Percentiles rank a stretch among this genome's conserved stretches.
Evolutionary conservation across 2,329 filamentous ascomycete species (phyloP).

Genomic region (Grosmannia huntii): DNA sequence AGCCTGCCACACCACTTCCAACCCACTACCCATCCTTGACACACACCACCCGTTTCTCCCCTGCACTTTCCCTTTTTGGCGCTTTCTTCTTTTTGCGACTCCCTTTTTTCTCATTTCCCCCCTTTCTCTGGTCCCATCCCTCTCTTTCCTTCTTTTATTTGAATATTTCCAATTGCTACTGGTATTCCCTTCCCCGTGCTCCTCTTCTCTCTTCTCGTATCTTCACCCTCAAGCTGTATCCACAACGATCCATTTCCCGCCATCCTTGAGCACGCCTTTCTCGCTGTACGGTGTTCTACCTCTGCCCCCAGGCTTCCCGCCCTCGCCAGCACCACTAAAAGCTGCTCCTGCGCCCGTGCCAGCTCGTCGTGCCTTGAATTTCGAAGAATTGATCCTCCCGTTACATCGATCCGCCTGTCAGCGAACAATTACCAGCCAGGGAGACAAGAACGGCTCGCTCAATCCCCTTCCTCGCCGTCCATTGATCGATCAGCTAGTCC

Average conservation of each 20-base stretch:
- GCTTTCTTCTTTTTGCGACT: slow-evolving; percentile 1
- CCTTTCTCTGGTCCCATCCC: background rate
- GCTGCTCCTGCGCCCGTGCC: background rate
- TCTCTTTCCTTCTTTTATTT: background rate
- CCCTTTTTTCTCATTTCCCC: background rate
- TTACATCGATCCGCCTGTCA: background rate
- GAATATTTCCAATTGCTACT: background rate
- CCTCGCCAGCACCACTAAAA: background rate
- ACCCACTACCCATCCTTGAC: slow-evolving; percentile 2
- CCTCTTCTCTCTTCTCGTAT: background rate
- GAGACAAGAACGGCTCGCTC: background rate
- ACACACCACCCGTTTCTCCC: slow-evolving; percentile 4
- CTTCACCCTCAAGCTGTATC: background rate
- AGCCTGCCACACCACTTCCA: slow-evolving; percentile 1
- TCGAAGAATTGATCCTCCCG: background rate
- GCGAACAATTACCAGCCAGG: background rate
- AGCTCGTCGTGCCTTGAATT: background rate
- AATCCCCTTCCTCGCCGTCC: background rate
- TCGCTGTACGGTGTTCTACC: background rate
- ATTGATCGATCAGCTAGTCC: slow-evolving; percentile 13
- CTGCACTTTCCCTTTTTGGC: background rate
- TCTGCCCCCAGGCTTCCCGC: background rate
- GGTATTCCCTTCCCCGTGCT: background rate
- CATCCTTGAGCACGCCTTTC: background rate
- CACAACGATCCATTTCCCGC: slow-evolving; percentile 2